Evolutionary conservation across 257 asterid species (phyloP), one percentile per base, ranked within the genome.

Genomic region (Solanum tarapatanum): DNA sequence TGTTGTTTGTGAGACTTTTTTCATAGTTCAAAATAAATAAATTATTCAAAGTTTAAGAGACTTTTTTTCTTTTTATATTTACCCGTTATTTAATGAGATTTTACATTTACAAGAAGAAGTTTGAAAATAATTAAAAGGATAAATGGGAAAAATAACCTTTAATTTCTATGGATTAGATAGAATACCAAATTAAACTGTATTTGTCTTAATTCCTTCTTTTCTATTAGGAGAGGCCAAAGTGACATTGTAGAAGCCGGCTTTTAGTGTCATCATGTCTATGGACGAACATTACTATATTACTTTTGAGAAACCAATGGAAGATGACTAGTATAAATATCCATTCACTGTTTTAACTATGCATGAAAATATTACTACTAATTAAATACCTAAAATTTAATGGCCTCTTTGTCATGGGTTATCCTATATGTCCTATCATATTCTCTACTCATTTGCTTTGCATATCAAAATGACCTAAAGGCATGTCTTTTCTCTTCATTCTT

Each of bases 381-480:
- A 55, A 62, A 21, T 19, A 19, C 80, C 80, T 72, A 4, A 23
- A 45, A 51, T 51, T 51, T 51, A 17, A 90, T 90, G 92, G 88
- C 75, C 39, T 39, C 79, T 85, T 19, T 7, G 58, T 66, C 88
- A 13, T 84, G 89, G 91, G 64, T 87, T 88, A 84, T 90, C 48
- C 11, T 85, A 37, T 8, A 90, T 48, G 85, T 90, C 43, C 86
- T 92, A 21, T 26, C 90, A 45, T 88, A 48, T 41, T 60, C 91
- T 30, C 79, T 88, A 30, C 64, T 86, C 2, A 23, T 89, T 23
- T 90, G 93, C 92, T 91, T 76, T 60, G 41, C 93, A 23, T 83
- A 77, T 87, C 83, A 33, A 75, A 35, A 36, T 86, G 86, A 86
- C 32, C 91, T 91, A 87, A 93, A 92, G 94, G 95, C 89, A 87